Evolutionary conservation across 768 basidiomycete genomes (phyloP).

Genomic region (Cystobasidium onofrii): DNA sequence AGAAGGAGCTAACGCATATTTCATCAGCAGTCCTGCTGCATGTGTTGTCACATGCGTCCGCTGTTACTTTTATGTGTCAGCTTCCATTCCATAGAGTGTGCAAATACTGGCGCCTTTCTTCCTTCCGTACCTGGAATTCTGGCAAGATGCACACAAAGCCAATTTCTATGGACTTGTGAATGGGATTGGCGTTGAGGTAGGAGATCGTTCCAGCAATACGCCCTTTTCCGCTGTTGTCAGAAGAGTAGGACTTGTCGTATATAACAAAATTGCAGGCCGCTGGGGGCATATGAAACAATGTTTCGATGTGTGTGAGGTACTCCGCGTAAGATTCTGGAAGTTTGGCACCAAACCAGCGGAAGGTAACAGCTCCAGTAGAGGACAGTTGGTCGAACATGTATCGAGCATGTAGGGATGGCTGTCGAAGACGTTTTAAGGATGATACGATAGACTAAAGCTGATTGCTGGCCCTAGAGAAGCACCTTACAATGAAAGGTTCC

Average conservation of each 20-base stretch:
- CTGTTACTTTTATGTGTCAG: neutral
- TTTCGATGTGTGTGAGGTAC: conserved; percentile 1
- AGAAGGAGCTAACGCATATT: neutral
- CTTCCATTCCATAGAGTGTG: neutral
- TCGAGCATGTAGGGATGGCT: conserved; percentile 5
- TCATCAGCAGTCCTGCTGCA: conserved; percentile 11
- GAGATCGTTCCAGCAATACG: conserved; percentile 3
- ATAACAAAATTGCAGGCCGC: conserved; percentile 12
- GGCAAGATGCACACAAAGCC: conserved; percentile 10
- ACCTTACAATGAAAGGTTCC: neutral
- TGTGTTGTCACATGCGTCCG: conserved; percentile 19
- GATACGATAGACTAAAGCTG: neutral
- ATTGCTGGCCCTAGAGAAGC: neutral
- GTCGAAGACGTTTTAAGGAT: neutral
- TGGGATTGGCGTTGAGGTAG: neutral
- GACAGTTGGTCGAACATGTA: neutral
- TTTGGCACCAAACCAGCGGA: conserved; percentile 5
- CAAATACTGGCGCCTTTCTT: neutral
- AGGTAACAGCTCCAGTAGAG: neutral
- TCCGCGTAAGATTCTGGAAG: neutral
- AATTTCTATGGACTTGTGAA: neutral
- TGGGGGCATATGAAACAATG: neutral
- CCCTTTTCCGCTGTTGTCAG: neutral
- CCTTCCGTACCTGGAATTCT: conserved; percentile 15
- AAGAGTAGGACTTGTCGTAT: neutral